Percentiles rank a stretch among this genome's conserved stretches.
Evolutionary conservation across 345 rosid species (phyloP).

Genomic region (Linum usitatissimum): DNA sequence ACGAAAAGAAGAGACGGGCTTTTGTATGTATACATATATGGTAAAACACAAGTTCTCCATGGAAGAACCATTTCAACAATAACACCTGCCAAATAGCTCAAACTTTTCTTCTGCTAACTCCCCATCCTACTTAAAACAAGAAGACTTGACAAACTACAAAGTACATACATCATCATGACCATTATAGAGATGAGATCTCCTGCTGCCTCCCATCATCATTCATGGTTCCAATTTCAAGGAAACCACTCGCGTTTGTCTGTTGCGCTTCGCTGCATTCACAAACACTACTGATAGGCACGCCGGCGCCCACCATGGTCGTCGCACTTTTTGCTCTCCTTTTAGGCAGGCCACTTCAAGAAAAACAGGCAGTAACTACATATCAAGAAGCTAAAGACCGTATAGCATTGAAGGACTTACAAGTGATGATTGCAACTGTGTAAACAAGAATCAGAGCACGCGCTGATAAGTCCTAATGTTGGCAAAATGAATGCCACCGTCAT

Average conservation of each 20-base stretch:
- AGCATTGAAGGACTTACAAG: not conserved
- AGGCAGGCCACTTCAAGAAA: constrained; percentile 72
- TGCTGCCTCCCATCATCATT: constrained; percentile 13
- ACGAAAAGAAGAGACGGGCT: constrained; percentile 13
- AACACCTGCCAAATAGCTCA: constrained; percentile 17
- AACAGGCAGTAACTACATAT: not conserved
- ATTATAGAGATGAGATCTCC: constrained; percentile 9
- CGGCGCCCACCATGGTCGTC: constrained; percentile 99
- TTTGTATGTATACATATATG: constrained; percentile 13
- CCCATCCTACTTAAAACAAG: constrained; percentile 26
- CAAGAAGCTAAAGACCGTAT: not conserved
- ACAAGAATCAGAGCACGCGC: no score
- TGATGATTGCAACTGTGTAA: no score
- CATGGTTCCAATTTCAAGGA: constrained; percentile 95
- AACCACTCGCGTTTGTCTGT: constrained; percentile 92
- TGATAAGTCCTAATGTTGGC: no score
- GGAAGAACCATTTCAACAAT: constrained; percentile 23
- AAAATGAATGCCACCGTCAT: not conserved
- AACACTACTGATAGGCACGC: constrained; percentile 75
- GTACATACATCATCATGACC: constrained; percentile 27
- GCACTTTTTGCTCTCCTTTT: constrained; percentile 92
- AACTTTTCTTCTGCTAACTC: constrained; percentile 17
- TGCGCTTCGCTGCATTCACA: constrained; percentile 79
- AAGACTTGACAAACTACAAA: constrained; percentile 25
- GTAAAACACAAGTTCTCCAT: constrained; percentile 23